Evolutionary conservation across 2,329 filamentous ascomycete species (phyloP), one percentile per base, ranked within the genome.

Genomic region (Anthostomella pinea): DNA sequence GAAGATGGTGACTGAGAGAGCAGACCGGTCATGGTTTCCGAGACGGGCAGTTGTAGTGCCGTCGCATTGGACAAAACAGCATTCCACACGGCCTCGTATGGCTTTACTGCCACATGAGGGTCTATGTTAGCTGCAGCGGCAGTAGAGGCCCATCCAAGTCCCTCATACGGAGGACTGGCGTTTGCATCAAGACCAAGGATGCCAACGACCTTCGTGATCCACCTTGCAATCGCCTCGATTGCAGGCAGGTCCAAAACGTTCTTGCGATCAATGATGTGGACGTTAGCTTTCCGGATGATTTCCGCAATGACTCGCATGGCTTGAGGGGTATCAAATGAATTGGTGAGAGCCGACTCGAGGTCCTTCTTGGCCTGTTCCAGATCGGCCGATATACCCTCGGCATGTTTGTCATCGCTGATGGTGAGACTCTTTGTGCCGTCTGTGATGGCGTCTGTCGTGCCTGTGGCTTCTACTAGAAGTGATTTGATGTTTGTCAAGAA

Each of bases 261-360:
- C 41, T 70, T 70, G 46, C 70, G 66, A 10, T 68, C 63, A 41
- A 63, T 69, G 34, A 78, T 64, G 49, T 72, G 67, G 35, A 73
- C 68, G 63, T 95, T 95, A 56, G 84, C 85, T 26, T 85, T 79
- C 30, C 81, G 84, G 44, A 96, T 83, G 16, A 96, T 67, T 38
- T 87, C 80, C 2, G 81, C 79, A 30, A 96, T 83, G n/a, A 80
- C 67, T 31, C 77, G 75, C 84, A 96, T 88, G 5, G 83, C 87
- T 33, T 72, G 69, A 1, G 86, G 81, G 0, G 90, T 96, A 62
- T 96, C 85, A 60, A 96, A 95, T 0, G 89, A 95, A 64, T 95
- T 88, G 50, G 75, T 74, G 11, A 96, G 71, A 2, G 85, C 83
- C 2, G 62, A 56, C 21, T 77, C 62, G 19, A 77, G 58, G 16